Base-by-base conservation (phyloP, 2,329 filamentous ascomycete species). In the Sporothrix schenckii region DNA sequence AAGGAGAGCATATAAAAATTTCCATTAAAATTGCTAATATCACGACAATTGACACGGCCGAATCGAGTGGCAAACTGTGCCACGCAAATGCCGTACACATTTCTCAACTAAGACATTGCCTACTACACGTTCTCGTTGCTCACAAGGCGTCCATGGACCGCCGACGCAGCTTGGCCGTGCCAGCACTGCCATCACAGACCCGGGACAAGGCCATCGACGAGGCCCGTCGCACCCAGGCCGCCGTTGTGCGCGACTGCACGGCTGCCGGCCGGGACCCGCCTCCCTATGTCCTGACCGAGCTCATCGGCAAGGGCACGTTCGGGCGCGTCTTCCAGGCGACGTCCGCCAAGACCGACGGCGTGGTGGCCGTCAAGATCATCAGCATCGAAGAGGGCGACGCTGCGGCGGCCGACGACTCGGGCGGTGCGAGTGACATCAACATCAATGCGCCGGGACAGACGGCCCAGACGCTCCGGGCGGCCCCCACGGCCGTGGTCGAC, bases 221-320 rank as follows among this genome's bases (percentile, higher is more conserved):
- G 81, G 89, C 89, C 30, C 82, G 83, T 69, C 85, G 88, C 72
- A 89, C 89, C 86, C 86, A 89, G 77, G 78, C 80, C 27, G 79
- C 82, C 11, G 86, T 90, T 27, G 80, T 84, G 61, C 86, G 89
- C 71, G 83, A 87, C 69, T 87, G 86, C 71, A 82, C 82, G 63
- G 85, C 85, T 61, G 81, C 81, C 68, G 84, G 85, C 39, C 85
- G 85, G 66, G 81, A 84, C 10, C 81, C 85, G 2, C 88, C 88
- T 0, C 83, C 83, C 6, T 91, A 90, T 72, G 82, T 83, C 6
- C 85, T 91, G 52, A 81, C 85, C 21, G 88, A 91, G 77, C 80
- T 91, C 58, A 90, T 90, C 72, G 89, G 89, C 61, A 91, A 61
- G n/a, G 58, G 58, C 19, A 61, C 34, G 10, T 61, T 61, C 11